Conservation (phyloP, 345 rosid genomes). For the Acer campestre region DNA sequence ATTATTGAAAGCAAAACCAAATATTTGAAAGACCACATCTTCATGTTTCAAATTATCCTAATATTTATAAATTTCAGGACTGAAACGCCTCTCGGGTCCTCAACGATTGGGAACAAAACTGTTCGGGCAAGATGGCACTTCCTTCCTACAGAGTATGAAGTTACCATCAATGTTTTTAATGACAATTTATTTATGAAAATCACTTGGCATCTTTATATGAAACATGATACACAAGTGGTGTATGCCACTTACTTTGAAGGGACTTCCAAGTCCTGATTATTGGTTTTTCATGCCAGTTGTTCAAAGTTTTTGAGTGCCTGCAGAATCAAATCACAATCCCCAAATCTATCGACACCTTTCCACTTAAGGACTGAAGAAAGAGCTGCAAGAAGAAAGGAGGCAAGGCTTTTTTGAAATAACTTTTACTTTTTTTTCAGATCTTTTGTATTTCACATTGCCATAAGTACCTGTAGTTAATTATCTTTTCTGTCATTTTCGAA, state of each 20-base stretch:
- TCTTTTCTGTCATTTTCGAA: conserved; percentile 8
- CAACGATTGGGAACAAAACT: conserved; percentile 53
- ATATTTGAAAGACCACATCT: not conserved
- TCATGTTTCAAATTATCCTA: not conserved
- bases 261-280: conserved; percentile 22
- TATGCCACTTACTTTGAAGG: conserved; percentile 8
- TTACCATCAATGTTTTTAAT: not conserved
- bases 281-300: conserved; percentile 45
- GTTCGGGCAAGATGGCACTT: conserved; percentile 62
- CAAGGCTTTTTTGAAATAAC: conserved; percentile 26
- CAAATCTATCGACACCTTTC: conserved; percentile 70
- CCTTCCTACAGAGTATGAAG: conserved; percentile 75
- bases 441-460: not conserved
- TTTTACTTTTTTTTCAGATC: not conserved
- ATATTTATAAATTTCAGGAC: conserved; percentile 45
- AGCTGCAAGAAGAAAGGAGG: conserved; percentile 85
- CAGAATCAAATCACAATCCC: conserved; percentile 65
- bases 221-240: not conserved
- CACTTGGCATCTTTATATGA: not conserved
- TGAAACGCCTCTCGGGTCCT: conserved; percentile 40
- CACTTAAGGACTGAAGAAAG: conserved; percentile 76
- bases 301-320: conserved; percentile 52
- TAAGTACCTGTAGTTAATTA: not conserved
- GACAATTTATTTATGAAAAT: not conserved
- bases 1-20: not conserved